Percentiles rank a stretch among this genome's conserved stretches.
Evolutionary conservation across 1,284 basidiomycete species (phyloP).

Genomic region (Trametes versicolor): DNA sequence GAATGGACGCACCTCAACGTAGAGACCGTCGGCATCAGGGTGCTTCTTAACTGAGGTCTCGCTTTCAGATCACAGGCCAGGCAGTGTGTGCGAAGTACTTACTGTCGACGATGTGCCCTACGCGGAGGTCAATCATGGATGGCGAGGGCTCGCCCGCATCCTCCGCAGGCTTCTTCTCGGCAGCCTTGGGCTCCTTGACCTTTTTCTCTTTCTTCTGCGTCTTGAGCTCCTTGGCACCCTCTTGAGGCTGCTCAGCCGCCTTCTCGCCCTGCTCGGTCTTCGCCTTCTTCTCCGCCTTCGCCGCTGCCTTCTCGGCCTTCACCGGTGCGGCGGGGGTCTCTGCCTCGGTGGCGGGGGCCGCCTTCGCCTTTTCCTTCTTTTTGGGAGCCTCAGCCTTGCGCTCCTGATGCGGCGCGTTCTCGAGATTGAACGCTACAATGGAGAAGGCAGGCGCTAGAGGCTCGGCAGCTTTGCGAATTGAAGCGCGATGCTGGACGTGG

Average conservation of each 20-base stretch:
- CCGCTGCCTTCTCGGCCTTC: slow-evolving; percentile 37
- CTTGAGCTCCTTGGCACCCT: slow-evolving; percentile 44
- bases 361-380: slow-evolving; percentile 82
- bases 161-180: slow-evolving; percentile 51
- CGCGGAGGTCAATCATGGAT: slow-evolving; percentile 94
- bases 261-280: slow-evolving; percentile 40
- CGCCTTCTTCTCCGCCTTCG: slow-evolving; percentile 40
- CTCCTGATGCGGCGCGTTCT: slow-evolving; percentile 77
- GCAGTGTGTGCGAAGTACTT: slow-evolving; percentile 40
- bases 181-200: slow-evolving; percentile 53
- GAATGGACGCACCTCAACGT: slow-evolving; percentile 83
- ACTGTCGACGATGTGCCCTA: slow-evolving; percentile 92
- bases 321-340: slow-evolving; percentile 34
- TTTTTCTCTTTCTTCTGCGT: slow-evolving; percentile 60
- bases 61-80: background rate
- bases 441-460: slow-evolving; percentile 66
- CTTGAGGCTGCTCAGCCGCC: slow-evolving; percentile 40
- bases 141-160: slow-evolving; percentile 82
- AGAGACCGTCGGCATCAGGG: slow-evolving; percentile 93
- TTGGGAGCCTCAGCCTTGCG: slow-evolving; percentile 79
- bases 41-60: slow-evolving; percentile 81
- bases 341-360: slow-evolving; percentile 44
- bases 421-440: slow-evolving; percentile 75
- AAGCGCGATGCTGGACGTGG: slow-evolving; percentile 82
- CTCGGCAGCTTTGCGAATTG: slow-evolving; percentile 65